A percentile compares a stretch with the other conserved stretches of the same genome.
These are phyloP conservation scores for Chaetomium sp. DNA, from an alignment of 2,329 filamentous ascomycete genomes.

Conservation along the genomic window DNA sequence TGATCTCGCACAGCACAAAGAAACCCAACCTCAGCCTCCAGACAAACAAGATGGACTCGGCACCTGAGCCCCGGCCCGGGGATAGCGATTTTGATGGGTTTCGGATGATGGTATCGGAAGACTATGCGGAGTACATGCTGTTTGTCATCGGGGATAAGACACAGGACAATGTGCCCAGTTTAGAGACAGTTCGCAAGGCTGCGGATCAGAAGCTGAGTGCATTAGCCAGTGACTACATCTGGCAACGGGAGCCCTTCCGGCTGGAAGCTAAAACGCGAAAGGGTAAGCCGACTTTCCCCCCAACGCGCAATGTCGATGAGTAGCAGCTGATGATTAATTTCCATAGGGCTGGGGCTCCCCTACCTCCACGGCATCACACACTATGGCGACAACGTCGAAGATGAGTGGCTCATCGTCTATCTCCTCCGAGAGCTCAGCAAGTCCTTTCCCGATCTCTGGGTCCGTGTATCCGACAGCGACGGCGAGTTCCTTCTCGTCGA, in stretches of 20 bases:
- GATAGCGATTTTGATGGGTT: conserved; percentile 27
- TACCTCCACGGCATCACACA: conserved; percentile 72
- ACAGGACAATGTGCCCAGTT: conserved; percentile 48
- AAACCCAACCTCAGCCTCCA: neutral
- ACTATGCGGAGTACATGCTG: conserved; percentile 78
- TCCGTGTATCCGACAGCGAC: conserved; percentile 77
- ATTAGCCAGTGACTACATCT: conserved; percentile 80
- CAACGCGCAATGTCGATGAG: neutral
- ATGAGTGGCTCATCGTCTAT: conserved; percentile 96
- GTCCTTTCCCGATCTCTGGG: conserved; percentile 68
- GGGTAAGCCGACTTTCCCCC: conserved; percentile 38
- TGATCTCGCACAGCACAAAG: neutral
- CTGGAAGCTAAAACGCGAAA: conserved; percentile 55
- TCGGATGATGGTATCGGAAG: conserved; percentile 57
- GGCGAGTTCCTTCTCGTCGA: conserved; percentile 95
- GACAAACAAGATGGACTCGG: conserved; percentile 11
- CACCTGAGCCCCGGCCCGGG: conserved; percentile 21
- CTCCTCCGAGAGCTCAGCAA: conserved; percentile 75
- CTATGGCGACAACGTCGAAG: conserved; percentile 90
- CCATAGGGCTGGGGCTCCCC: conserved; percentile 37
- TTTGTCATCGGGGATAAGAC: conserved; percentile 58
- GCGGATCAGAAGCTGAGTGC: conserved; percentile 56
- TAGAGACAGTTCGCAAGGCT: conserved; percentile 67
- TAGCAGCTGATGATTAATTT: conserved; percentile 2
- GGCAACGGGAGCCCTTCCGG: conserved; percentile 82